phyloP scores from a whole-genome alignment of 2,329 filamentous ascomycete species.

The Fusarium multiceps region DNA sequence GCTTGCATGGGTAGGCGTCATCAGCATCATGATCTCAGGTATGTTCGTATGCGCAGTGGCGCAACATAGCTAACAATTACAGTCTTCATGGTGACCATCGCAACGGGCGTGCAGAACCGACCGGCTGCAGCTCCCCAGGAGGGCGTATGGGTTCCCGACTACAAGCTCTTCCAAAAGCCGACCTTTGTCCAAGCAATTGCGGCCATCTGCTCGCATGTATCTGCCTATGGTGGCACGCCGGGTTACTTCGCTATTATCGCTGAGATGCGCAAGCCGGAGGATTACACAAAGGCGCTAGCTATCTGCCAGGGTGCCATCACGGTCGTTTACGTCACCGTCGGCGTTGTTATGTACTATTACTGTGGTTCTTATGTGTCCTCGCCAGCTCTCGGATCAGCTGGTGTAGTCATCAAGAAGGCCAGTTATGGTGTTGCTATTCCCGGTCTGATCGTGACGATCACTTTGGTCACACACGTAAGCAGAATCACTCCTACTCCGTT shows the following conservation, averaged over 20 bases:
- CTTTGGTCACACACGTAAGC: constrained; percentile 41
- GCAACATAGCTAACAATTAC: background rate
- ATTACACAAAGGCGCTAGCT: constrained; percentile 43
- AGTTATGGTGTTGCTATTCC: constrained; percentile 54
- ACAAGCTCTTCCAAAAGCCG: constrained; percentile 47
- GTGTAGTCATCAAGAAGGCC: constrained; percentile 55
- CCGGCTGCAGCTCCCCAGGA: constrained; percentile 24
- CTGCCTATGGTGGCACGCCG: constrained; percentile 52
- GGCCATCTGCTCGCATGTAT: constrained; percentile 49
- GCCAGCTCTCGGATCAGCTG: constrained; percentile 60
- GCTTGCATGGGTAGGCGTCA: constrained; percentile 46
- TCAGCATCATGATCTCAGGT: constrained; percentile 31
- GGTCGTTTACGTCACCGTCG: constrained; percentile 50
- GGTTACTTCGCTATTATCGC: constrained; percentile 50
- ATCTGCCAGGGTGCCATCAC: constrained; percentile 46
- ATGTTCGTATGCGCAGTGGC: accelerated
- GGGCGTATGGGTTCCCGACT: constrained; percentile 47
- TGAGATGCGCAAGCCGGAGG: constrained; percentile 48
- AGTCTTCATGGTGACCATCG: constrained; percentile 40
- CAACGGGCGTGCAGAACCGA: constrained; percentile 35
- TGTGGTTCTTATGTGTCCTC: constrained; percentile 60
- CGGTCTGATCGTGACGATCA: constrained; percentile 44
- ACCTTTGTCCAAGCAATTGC: constrained; percentile 49
- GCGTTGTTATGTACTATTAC: constrained; percentile 57
- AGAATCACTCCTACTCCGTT: too few species aligned